phyloP scores from a whole-genome alignment of 129 eudicot genomes.

The carrot (Daucus carota) region DH1_v3.0 NC_030382.2:49852501-49853000 shows the following conservation, averaged over 20 bases:
- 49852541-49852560: not conserved
- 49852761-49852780: constrained; percentile 54
- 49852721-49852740: constrained; percentile 58
- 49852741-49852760: constrained; percentile 74
- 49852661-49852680: too few species aligned
- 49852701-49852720: too few species aligned
- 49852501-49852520: too few species aligned
- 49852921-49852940: constrained; percentile 10
- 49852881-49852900: constrained; percentile 67
- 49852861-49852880: constrained; percentile 97
- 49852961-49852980: not conserved
- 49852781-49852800: constrained; percentile 68
- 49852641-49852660: too few species aligned
- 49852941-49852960: constrained; percentile 9
- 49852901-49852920: constrained; percentile 64
- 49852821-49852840: constrained; percentile 80
- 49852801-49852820: constrained; percentile 94
- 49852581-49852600: not conserved
- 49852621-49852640: too few species aligned
- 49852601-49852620: too few species aligned
- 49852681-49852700: too few species aligned
- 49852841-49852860: constrained; percentile 97
- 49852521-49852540: not conserved
- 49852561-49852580: not conserved
- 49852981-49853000: constrained; percentile 58